Conservation (phyloP, 352 stramenopile species). For the Pythium monospermum region DNA sequence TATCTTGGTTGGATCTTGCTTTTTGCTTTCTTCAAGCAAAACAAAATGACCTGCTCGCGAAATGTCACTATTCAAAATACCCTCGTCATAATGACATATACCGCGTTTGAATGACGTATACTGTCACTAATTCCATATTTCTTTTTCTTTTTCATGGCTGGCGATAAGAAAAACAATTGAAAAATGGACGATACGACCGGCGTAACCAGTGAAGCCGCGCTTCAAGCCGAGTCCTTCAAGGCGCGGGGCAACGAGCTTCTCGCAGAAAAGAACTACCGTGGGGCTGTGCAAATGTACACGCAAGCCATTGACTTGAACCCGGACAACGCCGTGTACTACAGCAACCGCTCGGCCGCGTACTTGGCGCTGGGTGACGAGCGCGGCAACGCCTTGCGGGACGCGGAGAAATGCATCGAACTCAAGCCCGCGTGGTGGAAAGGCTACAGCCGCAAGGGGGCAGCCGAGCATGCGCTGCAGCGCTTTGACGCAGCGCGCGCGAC, state of each 20-base stretch:
- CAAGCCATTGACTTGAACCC: slow-evolving; percentile 77
- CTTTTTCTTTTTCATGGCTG: no score
- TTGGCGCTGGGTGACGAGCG: slow-evolving; percentile 75
- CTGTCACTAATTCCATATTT: no score
- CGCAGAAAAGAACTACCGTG: slow-evolving; percentile 44
- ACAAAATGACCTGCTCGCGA: no score
- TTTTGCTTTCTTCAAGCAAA: background rate
- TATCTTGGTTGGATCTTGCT: background rate
- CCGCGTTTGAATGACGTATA: slow-evolving; percentile 1
- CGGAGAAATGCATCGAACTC: slow-evolving; percentile 70
- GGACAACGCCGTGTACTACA: slow-evolving; percentile 82
- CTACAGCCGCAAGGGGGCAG: slow-evolving; percentile 79
- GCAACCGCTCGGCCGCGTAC: slow-evolving; percentile 82
- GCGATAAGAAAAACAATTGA: no score
- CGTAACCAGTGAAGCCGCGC: slow-evolving; percentile 41
- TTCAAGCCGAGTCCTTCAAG: slow-evolving; percentile 83
- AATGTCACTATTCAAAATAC: slow-evolving; percentile 7
- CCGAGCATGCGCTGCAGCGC: slow-evolving; percentile 65
- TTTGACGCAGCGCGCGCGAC: slow-evolving; percentile 70
- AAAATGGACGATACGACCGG: slow-evolving; percentile 5
- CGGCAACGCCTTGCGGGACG: slow-evolving; percentile 74
- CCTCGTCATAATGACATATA: slow-evolving; percentile 1
- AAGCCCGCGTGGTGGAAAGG: slow-evolving; percentile 85
- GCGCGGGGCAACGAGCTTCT: slow-evolving; percentile 72
- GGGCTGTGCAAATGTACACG: slow-evolving; percentile 83